Conservation (phyloP, 345 rosid species). For the Barbarea vulgaris region DNA sequence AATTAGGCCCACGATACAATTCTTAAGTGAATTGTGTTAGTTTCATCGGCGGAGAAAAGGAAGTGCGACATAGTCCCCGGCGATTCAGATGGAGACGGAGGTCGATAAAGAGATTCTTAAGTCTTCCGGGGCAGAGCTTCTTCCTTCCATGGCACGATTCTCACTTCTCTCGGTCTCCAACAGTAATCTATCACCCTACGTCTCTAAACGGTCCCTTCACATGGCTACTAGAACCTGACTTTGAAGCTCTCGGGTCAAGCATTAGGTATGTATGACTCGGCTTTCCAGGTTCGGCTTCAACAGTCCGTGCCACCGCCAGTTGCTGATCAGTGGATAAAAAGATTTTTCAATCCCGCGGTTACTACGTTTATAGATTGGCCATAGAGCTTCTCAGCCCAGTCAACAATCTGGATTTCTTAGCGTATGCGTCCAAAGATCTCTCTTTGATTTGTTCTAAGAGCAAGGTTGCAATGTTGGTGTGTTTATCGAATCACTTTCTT, state of each 20-base stretch:
- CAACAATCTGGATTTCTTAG: slow-evolving; percentile 84
- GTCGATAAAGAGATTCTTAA: slow-evolving; percentile 71
- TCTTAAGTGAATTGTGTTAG: slow-evolving; percentile 19
- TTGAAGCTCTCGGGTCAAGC: slow-evolving; percentile 78
- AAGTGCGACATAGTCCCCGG: slow-evolving; percentile 2
- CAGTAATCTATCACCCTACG: slow-evolving; percentile 58
- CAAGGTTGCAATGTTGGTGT: slow-evolving; percentile 72
- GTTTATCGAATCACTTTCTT: slow-evolving; percentile 86
- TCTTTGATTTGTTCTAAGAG: slow-evolving; percentile 82
- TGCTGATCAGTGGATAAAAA: slow-evolving; percentile 71
- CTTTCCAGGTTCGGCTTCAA: slow-evolving; percentile 79
- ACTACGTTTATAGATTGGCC: slow-evolving; percentile 83
- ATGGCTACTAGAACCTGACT: slow-evolving; percentile 57
- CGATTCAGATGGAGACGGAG: slow-evolving; percentile 58
- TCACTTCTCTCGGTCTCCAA: slow-evolving; percentile 60
- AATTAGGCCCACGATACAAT: not conserved
- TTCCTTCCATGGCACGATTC: slow-evolving; percentile 67
- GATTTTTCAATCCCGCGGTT: slow-evolving; percentile 28
- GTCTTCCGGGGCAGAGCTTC: slow-evolving; percentile 69
- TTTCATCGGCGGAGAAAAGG: slow-evolving; percentile 7
- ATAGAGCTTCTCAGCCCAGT: slow-evolving; percentile 87
- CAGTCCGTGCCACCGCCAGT: slow-evolving; percentile 68
- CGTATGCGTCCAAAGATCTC: slow-evolving; percentile 72
- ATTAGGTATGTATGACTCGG: slow-evolving; percentile 66
- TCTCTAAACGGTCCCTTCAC: slow-evolving; percentile 66